Conservation (phyloP, 805 yeast species). For the Metschnikowia reukaufii region DNA sequence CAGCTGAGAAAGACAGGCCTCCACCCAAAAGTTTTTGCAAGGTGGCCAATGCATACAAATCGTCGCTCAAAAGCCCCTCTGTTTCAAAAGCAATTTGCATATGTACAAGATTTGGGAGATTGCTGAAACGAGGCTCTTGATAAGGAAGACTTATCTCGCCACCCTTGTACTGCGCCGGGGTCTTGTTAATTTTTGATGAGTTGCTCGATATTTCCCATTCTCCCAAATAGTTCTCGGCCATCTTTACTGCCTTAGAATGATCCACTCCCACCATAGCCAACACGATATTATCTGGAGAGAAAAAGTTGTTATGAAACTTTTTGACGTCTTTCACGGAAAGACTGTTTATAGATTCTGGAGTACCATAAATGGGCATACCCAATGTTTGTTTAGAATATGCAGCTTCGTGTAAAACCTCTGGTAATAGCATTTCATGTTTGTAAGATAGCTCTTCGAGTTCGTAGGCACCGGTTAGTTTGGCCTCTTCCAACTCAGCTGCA, state of each 20-base stretch:
- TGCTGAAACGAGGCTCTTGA: slow-evolving; percentile 39
- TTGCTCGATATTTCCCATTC: slow-evolving; percentile 41
- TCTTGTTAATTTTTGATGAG: slow-evolving; percentile 35
- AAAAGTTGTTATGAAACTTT: slow-evolving; percentile 63
- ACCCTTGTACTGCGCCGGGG: slow-evolving; percentile 62
- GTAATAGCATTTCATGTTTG: slow-evolving; percentile 81
- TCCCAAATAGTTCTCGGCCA: slow-evolving; percentile 64
- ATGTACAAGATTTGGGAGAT: slow-evolving; percentile 77
- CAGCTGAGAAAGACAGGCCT: slow-evolving; percentile 96
- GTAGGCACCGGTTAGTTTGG: slow-evolving; percentile 69
- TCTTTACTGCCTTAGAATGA: slow-evolving; percentile 63
- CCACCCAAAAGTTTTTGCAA: slow-evolving; percentile 92
- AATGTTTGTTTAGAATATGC: slow-evolving; percentile 74
- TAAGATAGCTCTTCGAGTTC: slow-evolving; percentile 81
- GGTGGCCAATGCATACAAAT: slow-evolving; percentile 86
- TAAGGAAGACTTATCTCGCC: slow-evolving; percentile 41
- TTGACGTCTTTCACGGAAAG: slow-evolving; percentile 54
- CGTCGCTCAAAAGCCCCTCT: slow-evolving; percentile 75
- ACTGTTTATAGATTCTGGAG: slow-evolving; percentile 59
- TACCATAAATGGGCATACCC: slow-evolving; percentile 85
- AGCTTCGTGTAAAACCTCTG: slow-evolving; percentile 84
- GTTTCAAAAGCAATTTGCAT: slow-evolving; percentile 89
- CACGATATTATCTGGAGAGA: slow-evolving; percentile 77
- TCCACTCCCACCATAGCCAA: slow-evolving; percentile 86
- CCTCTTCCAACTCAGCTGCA: slow-evolving; percentile 70